Evolutionary conservation across 2,329 filamentous ascomycete species (phyloP), one percentile per base, ranked within the genome.

Genomic region (Diaporthe ilicicola): DNA sequence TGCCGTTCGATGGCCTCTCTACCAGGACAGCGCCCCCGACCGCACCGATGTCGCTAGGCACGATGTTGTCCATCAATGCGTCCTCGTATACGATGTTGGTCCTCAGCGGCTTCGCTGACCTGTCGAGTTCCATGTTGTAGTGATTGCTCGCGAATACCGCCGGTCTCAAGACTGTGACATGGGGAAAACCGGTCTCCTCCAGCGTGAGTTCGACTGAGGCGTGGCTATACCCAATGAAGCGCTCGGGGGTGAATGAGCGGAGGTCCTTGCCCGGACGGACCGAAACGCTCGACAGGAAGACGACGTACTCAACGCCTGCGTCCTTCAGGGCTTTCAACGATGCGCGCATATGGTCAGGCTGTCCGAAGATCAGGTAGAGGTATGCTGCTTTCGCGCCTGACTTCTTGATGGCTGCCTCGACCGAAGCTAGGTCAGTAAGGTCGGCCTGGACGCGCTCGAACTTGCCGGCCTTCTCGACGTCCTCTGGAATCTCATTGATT

Each of bases 331-430:
- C 83, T 70, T 78, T 73, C 59, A 86, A 74, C 19, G 79, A 79
- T 9, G 76, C 69, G 19, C 77, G 78, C 82, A 87, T 83, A 67
- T 79, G 68, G 71, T 87, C 83, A 1, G 74, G 6, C 0, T 76
- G 71, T 34, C 76, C 74, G 15, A 76, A 73, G 9, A 79, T 74
- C 2, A 79, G 34, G 75, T 89, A 88, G 56, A 87, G 78, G 77
- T 87, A 88, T 0, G 86, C 86, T 9, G 75, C 74, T 53, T 80
- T 85, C 19, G 86, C 85, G 10, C 81, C 79, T 0, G 84, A 79
- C 37, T 74, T 75, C 34, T 76, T 65, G n/a, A 86, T 81, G 0
- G 85, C 86, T 0, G 74, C 74, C 5, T 65, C 67, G 24, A 88
- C 74, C 6, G 81, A 81, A 0, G 80, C 79, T 0, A 85, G 82